Percentiles rank a stretch among this genome's conserved stretches.
phyloP scores from a whole-genome alignment of 108 stramenopile genomes.

The Pelagomonas calceolata region DNA sequence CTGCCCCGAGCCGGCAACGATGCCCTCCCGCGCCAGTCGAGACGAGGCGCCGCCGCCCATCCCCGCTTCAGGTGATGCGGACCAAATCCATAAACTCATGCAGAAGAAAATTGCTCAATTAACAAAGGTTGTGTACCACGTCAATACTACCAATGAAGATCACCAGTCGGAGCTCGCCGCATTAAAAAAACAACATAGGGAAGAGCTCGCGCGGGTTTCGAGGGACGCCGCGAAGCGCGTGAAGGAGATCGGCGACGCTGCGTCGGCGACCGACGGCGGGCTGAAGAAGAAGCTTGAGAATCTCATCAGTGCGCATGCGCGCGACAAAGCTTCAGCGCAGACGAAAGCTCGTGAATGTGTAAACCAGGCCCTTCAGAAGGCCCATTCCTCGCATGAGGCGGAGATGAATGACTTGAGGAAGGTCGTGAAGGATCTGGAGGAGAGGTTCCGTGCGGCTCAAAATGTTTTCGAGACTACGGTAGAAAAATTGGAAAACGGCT shows the following conservation, averaged over 20 bases:
- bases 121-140: constrained; percentile 52
- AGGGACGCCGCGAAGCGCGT: neutral
- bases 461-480: neutral
- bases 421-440: neutral
- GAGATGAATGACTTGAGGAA: neutral
- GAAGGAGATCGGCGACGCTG: neutral
- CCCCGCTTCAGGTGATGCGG: no score
- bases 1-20: no score
- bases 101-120: constrained; percentile 57
- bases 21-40: no score
- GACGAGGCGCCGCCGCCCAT: no score
- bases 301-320: no score
- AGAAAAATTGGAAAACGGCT: no score
- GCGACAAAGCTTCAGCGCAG: no score
- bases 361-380: no score
- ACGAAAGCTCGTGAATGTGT: no score
- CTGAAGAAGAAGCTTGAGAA: no score
- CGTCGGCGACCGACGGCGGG: no score
- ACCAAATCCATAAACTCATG: constrained; percentile 25
- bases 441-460: neutral
- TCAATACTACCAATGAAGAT: constrained; percentile 57
- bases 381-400: no score
- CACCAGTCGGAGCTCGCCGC: constrained; percentile 18
- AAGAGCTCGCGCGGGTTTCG: constrained; percentile 10
- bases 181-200: constrained; percentile 12